Evolutionary conservation across 768 basidiomycete species (phyloP).

Genomic region (Trametes villosa): DNA sequence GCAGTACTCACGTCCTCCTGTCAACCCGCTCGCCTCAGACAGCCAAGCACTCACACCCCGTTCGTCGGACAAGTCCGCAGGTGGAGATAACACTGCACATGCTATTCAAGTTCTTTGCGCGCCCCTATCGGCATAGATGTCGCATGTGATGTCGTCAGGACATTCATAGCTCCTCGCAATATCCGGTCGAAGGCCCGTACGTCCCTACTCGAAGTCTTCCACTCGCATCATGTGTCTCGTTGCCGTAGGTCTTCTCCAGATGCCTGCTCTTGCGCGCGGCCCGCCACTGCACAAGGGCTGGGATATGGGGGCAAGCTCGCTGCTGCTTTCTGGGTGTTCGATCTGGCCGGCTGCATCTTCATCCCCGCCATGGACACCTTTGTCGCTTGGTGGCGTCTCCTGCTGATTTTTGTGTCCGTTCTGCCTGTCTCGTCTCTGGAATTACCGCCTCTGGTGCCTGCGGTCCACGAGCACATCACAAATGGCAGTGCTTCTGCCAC

Average conservation of each 20-base stretch:
- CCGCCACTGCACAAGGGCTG: background rate
- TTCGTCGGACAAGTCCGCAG: too few relatives aligned
- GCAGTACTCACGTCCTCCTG: background rate
- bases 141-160: background rate
- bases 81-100: background rate
- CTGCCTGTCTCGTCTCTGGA: background rate
- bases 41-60: too few relatives aligned
- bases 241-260: background rate
- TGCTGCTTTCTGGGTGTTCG: background rate
- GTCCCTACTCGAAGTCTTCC: background rate
- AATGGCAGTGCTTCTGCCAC: background rate
- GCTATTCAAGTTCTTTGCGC: background rate
- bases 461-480: constrained; percentile 17
- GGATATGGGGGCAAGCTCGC: background rate
- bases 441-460: constrained; percentile 24
- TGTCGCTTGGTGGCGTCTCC: background rate
- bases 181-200: background rate
- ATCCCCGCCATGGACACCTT: background rate
- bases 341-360: background rate
- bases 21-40: too few relatives aligned
- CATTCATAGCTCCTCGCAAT: background rate
- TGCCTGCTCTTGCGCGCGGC: background rate
- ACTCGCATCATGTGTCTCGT: constrained; percentile 4
- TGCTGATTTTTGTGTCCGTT: background rate
- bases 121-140: background rate